phyloP scores from a whole-genome alignment of 352 stramenopile species.

The Chrysophaeum taylorii region DNA sequence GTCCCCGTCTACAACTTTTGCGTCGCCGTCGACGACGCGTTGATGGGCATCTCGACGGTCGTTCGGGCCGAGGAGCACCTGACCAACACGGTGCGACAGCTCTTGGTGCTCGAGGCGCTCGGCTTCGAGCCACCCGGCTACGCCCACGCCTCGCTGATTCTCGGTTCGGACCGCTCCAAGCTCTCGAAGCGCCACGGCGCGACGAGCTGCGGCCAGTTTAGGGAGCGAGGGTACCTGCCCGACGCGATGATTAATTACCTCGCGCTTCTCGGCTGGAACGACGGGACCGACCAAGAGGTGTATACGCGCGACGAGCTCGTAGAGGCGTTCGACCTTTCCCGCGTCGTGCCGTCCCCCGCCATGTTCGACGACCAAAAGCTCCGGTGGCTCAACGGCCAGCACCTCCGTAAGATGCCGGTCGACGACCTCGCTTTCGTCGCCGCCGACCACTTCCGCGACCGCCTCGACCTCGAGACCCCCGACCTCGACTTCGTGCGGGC shows the following conservation, averaged over 20 bases:
- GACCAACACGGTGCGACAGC: conserved; percentile 64
- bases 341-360: conserved; percentile 39
- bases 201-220: conserved; percentile 90
- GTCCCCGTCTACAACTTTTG: conserved; percentile 76
- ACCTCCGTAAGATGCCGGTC: conserved; percentile 53
- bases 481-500: conserved; percentile 40
- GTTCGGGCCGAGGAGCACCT: conserved; percentile 86
- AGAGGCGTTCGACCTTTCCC: conserved; percentile 59
- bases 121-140: conserved; percentile 41
- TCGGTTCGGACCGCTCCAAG: conserved; percentile 94
- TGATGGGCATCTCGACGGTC: conserved; percentile 93
- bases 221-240: conserved; percentile 86
- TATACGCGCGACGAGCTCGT: conserved; percentile 83
- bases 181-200: conserved; percentile 95
- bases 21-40: conserved; percentile 87
- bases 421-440: conserved; percentile 49
- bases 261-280: conserved; percentile 92
- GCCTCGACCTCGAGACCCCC: conserved; percentile 39
- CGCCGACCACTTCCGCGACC: conserved; percentile 45
- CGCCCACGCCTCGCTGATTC: conserved; percentile 75
- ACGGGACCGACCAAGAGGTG: conserved; percentile 92
- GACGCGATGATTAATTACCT: conserved; percentile 93
- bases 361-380: conserved; percentile 74
- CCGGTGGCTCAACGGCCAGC: conserved; percentile 57
- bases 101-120: conserved; percentile 61